Base-by-base conservation (phyloP, 495 filamentous ascomycete genomes). In the Lasiosphaeria miniovina region DNA sequence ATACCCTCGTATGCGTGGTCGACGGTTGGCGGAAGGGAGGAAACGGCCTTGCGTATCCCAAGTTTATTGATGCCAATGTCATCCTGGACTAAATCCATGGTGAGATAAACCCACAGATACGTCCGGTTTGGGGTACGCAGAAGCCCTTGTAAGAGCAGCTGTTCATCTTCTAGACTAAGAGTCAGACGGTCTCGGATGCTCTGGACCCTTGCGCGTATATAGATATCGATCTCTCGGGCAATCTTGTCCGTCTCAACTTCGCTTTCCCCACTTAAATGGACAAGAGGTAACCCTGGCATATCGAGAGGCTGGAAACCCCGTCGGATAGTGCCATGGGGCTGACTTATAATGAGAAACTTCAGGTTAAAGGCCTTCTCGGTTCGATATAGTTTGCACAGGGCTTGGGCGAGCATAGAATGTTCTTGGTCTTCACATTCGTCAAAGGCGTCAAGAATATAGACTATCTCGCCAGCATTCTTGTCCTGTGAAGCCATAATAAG, bases 1-100 rank as follows among this genome's bases (percentile, higher is more conserved):
- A 57, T 40, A n/a, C 43, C 40, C n/a, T 31, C 33, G 41, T 57
- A 57, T 15, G 49, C 17, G 11, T 48, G 48, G 43, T 49, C 54
- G 4, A 40, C 40, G 4, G 41, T 46, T n/a, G 5, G 43, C 12
- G 15, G 43, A n/a, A 46, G 12, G 43, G 12, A 46, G 43, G 12
- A 14, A 11, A 48, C 36, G 31, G 15, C 40, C n/a, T 33, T 9
- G 40, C 31, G 24, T 5, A 49, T 10, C 41, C 36, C 54, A 24
- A 24, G 1, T 24, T 24, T 24, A 24, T 24, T 24, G 24, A 24
- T 24, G 24, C n/a, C 54, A 8, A 24, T 24, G 24, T 24, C 34
- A 4, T 45, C 41, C 41, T 48, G 31, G 12, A 57, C 24, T 11
- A 57, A 35, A 31, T 35, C 10, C 3, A 57, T 24, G 6, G 49